Evolutionary conservation across 106 monocot genomes (phyloP), one percentile per base, ranked within the genome.

Genomic region (Agapanthus africanus): DNA sequence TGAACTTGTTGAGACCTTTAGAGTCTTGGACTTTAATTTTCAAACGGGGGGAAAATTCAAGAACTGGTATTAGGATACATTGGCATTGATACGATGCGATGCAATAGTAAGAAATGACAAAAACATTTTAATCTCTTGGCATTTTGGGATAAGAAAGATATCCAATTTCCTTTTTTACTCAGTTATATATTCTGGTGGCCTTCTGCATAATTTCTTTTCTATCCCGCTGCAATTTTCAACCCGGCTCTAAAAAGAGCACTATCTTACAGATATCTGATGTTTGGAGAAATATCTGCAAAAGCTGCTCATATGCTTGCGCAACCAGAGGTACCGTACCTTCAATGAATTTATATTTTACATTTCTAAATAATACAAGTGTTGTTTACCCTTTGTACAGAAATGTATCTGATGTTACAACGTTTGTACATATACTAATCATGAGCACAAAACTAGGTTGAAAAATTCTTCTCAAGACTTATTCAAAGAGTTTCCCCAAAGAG

Each of bases 401-500:
- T n/a, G n/a, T n/a, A n/a, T n/a, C n/a, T n/a, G n/a, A n/a, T n/a
- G n/a, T n/a, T n/a, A n/a, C n/a, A n/a, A n/a, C n/a, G n/a, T n/a
- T n/a, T n/a, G n/a, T n/a, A n/a, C n/a, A n/a, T n/a, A n/a, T n/a
- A 33, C 28, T 40, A 33, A 68, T 34, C 22, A 8, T 50, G 34
- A 49, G 10, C 16, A 49, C 11, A 34, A 46, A 33, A 68, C 46
- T 40, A 97, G 95, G 79, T 97, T 34, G 78, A 70, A 64, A 67
- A 92, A 71, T 97, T 89, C 80, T 97, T 97, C 73, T 57, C 89
- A 70, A 97, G 80, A 54, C 86, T 97, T 77, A 89, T 97, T 36
- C 97, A 97, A 75, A 86, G 91, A 79, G 97, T 97, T 61, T 92
- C 89, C 18, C 97, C 91, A 27, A 97, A 97, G 77, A 91, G 91